Percentiles rank a stretch among this genome's conserved stretches.
Conservation (phyloP, 768 basidiomycete species). For the Pleurotus cornucopiae region DNA sequence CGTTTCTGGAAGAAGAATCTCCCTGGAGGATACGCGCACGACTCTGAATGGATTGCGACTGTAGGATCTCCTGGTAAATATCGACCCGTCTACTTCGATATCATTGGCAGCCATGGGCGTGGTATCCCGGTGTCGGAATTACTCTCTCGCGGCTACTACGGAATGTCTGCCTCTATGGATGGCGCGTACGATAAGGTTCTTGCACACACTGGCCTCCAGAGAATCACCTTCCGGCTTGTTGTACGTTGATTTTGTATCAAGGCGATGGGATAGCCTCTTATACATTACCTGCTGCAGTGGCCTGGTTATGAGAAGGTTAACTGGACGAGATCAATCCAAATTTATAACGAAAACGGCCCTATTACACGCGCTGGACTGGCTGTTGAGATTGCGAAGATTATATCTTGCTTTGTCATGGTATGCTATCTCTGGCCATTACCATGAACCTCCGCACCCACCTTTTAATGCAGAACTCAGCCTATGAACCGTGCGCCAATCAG, state of each 20-base stretch:
- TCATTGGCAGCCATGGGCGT: neutral
- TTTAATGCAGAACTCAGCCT: neutral
- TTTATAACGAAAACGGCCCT: neutral
- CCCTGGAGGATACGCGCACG: neutral
- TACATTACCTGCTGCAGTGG: neutral
- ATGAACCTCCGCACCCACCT: neutral
- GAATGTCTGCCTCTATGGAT: neutral
- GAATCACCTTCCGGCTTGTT: neutral
- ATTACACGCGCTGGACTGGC: neutral
- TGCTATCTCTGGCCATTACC: neutral
- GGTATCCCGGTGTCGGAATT: neutral
- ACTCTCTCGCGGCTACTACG: neutral
- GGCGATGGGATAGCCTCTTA: neutral
- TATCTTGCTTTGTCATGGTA: neutral
- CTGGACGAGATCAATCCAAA: neutral
- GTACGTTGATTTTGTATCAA: neutral
- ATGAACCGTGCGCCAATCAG: neutral
- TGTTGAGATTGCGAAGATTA: neutral
- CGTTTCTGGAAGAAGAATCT: neutral
- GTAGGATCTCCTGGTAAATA: neutral
- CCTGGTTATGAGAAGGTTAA: neutral
- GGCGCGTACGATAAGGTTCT: neutral
- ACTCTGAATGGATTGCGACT: neutral
- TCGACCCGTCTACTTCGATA: neutral
- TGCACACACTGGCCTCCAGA: neutral